These are phyloP conservation scores for Candida awuae DNA, from an alignment of 805 yeast species.

Conservation along the genomic window DNA sequence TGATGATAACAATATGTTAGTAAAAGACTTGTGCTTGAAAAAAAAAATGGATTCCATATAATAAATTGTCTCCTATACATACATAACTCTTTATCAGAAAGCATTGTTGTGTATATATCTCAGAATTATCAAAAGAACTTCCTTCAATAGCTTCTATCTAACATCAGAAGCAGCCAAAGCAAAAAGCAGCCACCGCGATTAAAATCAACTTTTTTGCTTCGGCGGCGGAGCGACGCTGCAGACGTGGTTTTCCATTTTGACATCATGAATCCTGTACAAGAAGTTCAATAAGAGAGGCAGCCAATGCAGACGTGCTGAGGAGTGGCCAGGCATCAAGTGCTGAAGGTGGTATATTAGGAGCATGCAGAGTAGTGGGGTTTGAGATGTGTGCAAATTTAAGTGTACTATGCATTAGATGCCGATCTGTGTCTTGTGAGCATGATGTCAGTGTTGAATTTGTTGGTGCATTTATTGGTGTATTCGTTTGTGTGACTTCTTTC, in stretches of 20 bases:
- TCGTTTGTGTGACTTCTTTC: too few relatives aligned
- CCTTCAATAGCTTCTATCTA: too few relatives aligned
- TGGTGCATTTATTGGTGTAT: too few relatives aligned
- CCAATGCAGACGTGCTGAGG: not conserved
- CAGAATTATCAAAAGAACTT: too few relatives aligned
- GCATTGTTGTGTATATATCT: constrained; percentile 20
- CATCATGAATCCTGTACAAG: not conserved
- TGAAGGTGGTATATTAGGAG: not conserved
- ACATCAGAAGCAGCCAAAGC: constrained; percentile 2
- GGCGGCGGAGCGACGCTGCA: not conserved
- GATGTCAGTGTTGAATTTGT: too few relatives aligned
- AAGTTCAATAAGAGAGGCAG: not conserved
- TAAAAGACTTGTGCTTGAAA: not conserved
- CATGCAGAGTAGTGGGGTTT: not conserved
- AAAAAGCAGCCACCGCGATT: not conserved
- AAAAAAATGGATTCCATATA: too few relatives aligned
- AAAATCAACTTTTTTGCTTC: not conserved
- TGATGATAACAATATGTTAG: not conserved
- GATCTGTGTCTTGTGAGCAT: not conserved
- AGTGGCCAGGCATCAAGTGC: not conserved
- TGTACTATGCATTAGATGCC: not conserved
- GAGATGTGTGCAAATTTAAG: not conserved
- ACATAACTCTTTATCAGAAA: constrained; percentile 36
- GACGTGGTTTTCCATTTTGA: not conserved
- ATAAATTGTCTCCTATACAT: too few relatives aligned